Evolutionary conservation across 768 basidiomycete species (phyloP).

Genomic region (Suillus bovinus): DNA sequence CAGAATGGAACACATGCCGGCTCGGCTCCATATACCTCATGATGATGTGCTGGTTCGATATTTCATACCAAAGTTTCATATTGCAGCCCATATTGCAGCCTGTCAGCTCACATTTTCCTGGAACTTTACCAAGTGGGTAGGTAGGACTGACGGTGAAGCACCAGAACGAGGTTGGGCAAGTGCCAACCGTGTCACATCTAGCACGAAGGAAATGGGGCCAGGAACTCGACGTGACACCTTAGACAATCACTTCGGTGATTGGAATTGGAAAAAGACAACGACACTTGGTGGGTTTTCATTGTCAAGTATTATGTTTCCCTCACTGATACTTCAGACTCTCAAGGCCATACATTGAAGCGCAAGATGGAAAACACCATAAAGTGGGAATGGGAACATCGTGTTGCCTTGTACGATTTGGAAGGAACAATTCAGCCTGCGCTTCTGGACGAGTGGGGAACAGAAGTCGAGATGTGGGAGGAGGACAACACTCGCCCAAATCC

Average conservation of each 20-base stretch:
- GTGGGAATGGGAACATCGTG: not conserved
- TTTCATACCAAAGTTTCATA: not conserved
- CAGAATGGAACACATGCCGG: not conserved
- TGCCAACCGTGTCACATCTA: not conserved
- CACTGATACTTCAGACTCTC: not conserved
- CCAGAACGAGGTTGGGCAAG: not conserved
- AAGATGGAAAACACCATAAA: not conserved
- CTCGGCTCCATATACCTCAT: not conserved
- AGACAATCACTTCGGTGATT: not conserved
- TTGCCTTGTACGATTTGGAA: not conserved
- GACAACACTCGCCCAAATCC: not conserved
- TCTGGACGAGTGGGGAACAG: not conserved
- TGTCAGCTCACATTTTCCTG: not conserved
- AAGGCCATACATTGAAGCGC: not conserved
- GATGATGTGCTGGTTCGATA: not conserved
- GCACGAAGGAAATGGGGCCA: not conserved
- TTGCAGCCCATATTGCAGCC: not conserved
- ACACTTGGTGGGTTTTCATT: not conserved
- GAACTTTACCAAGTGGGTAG: not conserved
- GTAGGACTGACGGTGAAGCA: not conserved
- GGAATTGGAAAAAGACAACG: not conserved
- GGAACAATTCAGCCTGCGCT: not conserved
- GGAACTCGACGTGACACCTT: not conserved
- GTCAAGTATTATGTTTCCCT: not conserved
- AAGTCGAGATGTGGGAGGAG: not conserved